Conservation (phyloP, 2,329 filamentous ascomycete species). For the Botrytis squamosa region DNA sequence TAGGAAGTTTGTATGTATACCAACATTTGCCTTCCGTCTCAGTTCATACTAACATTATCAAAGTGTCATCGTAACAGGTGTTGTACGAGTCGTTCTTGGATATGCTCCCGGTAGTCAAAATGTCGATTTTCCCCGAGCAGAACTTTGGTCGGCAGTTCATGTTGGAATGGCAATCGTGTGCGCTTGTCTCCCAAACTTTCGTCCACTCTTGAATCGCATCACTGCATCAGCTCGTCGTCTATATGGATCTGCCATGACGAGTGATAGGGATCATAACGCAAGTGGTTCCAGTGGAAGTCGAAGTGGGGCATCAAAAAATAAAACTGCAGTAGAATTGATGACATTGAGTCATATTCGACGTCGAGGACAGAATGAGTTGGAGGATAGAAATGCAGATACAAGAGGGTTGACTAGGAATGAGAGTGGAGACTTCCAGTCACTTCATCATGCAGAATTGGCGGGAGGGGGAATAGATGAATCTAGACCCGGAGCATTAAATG, state of each 20-base stretch:
- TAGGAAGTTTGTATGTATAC: conserved; percentile 20
- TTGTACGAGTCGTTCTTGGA: conserved; percentile 22
- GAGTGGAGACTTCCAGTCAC: conserved; percentile 6
- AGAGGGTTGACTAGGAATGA: conserved; percentile 8
- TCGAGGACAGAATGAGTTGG: neutral
- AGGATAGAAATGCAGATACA: conserved; percentile 15
- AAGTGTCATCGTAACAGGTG: conserved; percentile 24
- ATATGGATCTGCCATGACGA: conserved; percentile 12
- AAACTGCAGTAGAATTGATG: conserved; percentile 1
- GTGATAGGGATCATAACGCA: neutral
- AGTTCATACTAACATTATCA: neutral
- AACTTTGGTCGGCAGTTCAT: conserved; percentile 25
- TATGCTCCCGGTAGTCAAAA: conserved; percentile 24
- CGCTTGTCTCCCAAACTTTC: conserved; percentile 24
- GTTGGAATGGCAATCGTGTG: conserved; percentile 25
- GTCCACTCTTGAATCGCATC: conserved; percentile 21
- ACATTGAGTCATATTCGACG: conserved; percentile 1
- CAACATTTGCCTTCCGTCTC: neutral
- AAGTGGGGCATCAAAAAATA: conserved; percentile 11
- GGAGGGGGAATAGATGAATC: neutral
- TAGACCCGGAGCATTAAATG: neutral
- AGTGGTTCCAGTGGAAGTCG: conserved; percentile 4
- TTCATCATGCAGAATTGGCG: neutral
- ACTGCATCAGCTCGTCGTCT: conserved; percentile 13
- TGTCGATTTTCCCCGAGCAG: conserved; percentile 22